Base-by-base conservation (phyloP, 441 rosid species). In the Croton laevigatus region DNA sequence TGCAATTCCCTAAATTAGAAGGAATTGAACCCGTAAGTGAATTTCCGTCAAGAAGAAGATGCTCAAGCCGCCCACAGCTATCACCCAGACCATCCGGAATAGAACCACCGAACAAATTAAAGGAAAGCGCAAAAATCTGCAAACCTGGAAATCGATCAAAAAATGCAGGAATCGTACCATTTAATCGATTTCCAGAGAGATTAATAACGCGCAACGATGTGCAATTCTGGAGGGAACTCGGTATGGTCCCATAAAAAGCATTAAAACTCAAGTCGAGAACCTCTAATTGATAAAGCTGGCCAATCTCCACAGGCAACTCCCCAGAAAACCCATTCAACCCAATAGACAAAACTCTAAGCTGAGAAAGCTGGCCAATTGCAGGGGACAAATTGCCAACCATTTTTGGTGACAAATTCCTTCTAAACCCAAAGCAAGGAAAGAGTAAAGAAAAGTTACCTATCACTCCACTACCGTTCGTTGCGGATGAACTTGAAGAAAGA, bases 191-290 rank as follows among this genome's bases (percentile, higher is more conserved):
- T 34, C 85, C 85, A 37, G 84, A 76, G 10, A 84, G 73, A 79
- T 78, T 85, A 73, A 78, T 73, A 40, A 73, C 77, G 52, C 75
- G 69, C 60, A 84, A 69, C 8, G 74, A 70, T 42, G 83, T 71
- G 65, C 83, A 84, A 58, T 78, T 81, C 45, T 40, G 74, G n/a
- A 84, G 70, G 52, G 79, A 57, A 12, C 27, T 10, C 2, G 83
- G 83, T 53, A 84, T 61, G 55, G 75, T 40, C 68, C 87, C 85
- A 23, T 48, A 9, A 45, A 84, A 79, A 60, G 70, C 75, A 78
- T 84, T 84, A 70, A 79, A 81, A 60, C 77, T 82, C 86, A 85
- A 76, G 78, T 85, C 88, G 72, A 85, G 83, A 59, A 85, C 75
- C 75, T 85, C 85, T 73, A 85, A 71, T 44, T 45, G 61, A 60